Evolutionary conservation across 345 rosid species (phyloP).

Genomic region (Arabis alpina): DNA sequence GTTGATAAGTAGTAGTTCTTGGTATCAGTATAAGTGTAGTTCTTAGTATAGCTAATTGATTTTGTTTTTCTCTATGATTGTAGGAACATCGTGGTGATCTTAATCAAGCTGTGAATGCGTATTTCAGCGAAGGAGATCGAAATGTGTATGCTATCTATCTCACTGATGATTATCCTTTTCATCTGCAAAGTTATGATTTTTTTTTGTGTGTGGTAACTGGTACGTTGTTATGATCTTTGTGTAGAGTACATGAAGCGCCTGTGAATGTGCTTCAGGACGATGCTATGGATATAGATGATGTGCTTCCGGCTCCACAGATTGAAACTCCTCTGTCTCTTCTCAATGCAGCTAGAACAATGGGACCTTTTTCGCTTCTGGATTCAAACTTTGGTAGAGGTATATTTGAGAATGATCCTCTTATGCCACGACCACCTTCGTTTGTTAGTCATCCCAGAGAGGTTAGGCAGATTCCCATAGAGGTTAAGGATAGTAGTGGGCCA

Average conservation of each 20-base stretch:
- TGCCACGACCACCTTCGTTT: conserved; percentile 53
- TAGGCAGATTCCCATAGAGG: conserved; percentile 88
- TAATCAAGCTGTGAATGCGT: conserved; percentile 91
- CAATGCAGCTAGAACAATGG: conserved; percentile 45
- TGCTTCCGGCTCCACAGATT: conserved; percentile 45
- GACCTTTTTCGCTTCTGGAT: conserved; percentile 53
- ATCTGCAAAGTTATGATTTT: neutral
- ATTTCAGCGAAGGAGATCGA: conserved; percentile 85
- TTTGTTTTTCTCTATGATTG: neutral
- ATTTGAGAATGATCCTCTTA: conserved; percentile 51
- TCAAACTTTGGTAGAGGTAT: conserved; percentile 51
- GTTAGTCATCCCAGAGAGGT: conserved; percentile 86
- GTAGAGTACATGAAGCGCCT: conserved; percentile 48
- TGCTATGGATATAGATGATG: conserved; percentile 89
- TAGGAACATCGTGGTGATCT: conserved; percentile 94
- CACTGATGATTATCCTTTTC: conserved; percentile 9
- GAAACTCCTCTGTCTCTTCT: conserved; percentile 48
- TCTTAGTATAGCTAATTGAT: neutral
- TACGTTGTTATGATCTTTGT: conserved; percentile 13
- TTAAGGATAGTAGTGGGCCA: conserved; percentile 60
- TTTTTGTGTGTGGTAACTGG: neutral
- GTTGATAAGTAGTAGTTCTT: neutral
- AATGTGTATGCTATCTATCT: conserved; percentile 48
- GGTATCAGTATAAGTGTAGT: neutral
- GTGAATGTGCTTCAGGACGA: conserved; percentile 56